A percentile compares a stretch with the other conserved stretches of the same genome.
Conservation (phyloP, 768 basidiomycete genomes). For the Punctularia strigosozonata region DNA sequence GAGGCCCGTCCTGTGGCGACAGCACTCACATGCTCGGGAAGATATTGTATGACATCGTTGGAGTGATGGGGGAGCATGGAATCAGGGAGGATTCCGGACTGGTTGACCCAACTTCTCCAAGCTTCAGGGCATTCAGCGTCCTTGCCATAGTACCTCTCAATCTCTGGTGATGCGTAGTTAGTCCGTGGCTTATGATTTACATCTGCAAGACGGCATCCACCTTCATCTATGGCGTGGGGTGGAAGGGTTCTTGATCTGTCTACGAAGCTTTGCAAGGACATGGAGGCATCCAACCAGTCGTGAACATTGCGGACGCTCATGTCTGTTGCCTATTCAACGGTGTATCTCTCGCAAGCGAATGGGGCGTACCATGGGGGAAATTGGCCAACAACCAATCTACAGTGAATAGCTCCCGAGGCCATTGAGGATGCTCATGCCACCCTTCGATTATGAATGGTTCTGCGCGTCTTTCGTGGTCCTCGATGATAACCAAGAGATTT, state of each 20-base stretch:
- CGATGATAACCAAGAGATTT: no score
- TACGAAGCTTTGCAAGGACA: constrained; percentile 45
- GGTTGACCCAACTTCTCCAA: constrained; percentile 55
- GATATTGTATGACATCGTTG: constrained; percentile 46
- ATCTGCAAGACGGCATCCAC: no score
- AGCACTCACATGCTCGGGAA: constrained; percentile 37
- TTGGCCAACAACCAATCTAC: constrained; percentile 39
- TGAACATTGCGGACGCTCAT: constrained; percentile 55
- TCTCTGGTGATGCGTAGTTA: constrained; percentile 25
- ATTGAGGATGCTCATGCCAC: constrained; percentile 40
- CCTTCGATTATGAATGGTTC: constrained; percentile 53
- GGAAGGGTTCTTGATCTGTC: constrained; percentile 17
- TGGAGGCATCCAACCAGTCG: constrained; percentile 37
- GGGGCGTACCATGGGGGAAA: constrained; percentile 15
- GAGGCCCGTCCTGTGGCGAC: neutral
- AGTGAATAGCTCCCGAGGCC: constrained; percentile 45
- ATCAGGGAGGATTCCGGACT: constrained; percentile 35
- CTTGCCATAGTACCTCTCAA: constrained; percentile 63
- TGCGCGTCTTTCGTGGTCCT: no score
- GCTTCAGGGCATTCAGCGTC: constrained; percentile 55
- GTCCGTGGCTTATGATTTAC: no score
- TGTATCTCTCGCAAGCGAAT: neutral
- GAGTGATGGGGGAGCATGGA: constrained; percentile 37
- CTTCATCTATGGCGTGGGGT: constrained; percentile 1
- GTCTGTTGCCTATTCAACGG: constrained; percentile 23